A percentile compares a stretch with the other conserved stretches of the same genome.
Conservation (phyloP, 805 yeast genomes). For the Candida orba region DNA sequence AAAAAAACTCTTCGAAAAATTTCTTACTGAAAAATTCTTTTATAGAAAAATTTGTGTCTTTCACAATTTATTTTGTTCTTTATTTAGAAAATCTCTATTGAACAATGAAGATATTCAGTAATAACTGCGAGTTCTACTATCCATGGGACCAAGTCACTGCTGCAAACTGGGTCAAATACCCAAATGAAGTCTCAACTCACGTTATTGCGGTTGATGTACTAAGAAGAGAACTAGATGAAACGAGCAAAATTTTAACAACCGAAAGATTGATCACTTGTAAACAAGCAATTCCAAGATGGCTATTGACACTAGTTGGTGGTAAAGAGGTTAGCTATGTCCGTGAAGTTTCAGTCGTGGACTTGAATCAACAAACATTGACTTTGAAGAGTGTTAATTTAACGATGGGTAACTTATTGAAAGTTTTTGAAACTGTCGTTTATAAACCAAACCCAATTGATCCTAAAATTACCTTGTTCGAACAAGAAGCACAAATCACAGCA, state of each 20-base stretch:
- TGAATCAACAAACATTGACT: slow-evolving; percentile 51
- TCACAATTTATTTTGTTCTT: background rate
- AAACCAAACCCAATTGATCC: slow-evolving; percentile 57
- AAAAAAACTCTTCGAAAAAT: background rate
- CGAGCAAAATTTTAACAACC: slow-evolving; percentile 52
- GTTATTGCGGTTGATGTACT: slow-evolving; percentile 90
- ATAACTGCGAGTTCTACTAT: slow-evolving; percentile 64
- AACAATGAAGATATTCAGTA: slow-evolving; percentile 71
- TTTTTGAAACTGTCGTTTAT: slow-evolving; percentile 82
- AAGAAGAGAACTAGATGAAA: slow-evolving; percentile 56
- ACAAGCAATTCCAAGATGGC: slow-evolving; percentile 83
- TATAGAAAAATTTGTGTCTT: background rate
- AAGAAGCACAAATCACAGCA: slow-evolving; percentile 85
- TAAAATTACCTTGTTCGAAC: slow-evolving; percentile 52
- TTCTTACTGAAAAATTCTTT: too few relatives aligned
- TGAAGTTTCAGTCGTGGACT: slow-evolving; percentile 82
- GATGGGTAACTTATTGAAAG: slow-evolving; percentile 65
- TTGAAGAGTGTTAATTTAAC: slow-evolving; percentile 87
- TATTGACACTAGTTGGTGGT: slow-evolving; percentile 65
- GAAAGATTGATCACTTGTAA: slow-evolving; percentile 86
- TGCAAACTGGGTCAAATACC: slow-evolving; percentile 95
- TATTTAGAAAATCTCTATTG: background rate
- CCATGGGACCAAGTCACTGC: slow-evolving; percentile 94
- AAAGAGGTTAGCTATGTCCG: slow-evolving; percentile 71
- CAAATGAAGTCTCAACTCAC: slow-evolving; percentile 88